phyloP scores from a whole-genome alignment of 108 stramenopile species.

The Halocafeteria seosinensis region DNA sequence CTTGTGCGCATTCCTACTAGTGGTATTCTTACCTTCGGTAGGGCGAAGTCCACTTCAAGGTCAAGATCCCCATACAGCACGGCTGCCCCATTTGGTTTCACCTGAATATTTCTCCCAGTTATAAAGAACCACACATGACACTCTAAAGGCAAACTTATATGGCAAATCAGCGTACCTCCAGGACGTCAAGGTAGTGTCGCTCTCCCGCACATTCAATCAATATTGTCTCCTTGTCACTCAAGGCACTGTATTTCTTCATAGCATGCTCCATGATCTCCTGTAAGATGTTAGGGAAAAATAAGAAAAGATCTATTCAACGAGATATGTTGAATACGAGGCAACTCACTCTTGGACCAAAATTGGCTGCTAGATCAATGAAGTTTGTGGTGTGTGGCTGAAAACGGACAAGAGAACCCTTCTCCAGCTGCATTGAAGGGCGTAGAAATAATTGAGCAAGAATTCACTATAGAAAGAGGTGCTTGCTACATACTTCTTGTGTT shows the following conservation, averaged over 20 bases:
- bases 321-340: too few species aligned
- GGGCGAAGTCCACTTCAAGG: slow-evolving; percentile 17
- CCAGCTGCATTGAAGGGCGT: background rate
- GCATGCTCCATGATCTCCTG: slow-evolving; percentile 2
- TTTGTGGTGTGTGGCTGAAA: slow-evolving; percentile 15
- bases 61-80: slow-evolving; percentile 16
- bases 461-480: background rate
- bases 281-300: background rate
- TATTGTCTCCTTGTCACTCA: slow-evolving; percentile 1
- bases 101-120: too few species aligned
- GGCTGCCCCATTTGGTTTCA: background rate
- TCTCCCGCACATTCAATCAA: background rate
- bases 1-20: too few species aligned
- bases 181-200: slow-evolving; percentile 3
- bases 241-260: slow-evolving; percentile 3
- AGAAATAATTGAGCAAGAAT: background rate
- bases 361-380: slow-evolving; percentile 15
- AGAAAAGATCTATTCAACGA: background rate
- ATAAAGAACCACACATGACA: too few species aligned
- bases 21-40: too few species aligned
- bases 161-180: slow-evolving; percentile 7
- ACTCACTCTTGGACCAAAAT: slow-evolving; percentile 1
- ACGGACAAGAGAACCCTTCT: background rate
- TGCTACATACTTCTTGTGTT: background rate
- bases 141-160: too few species aligned